Base-by-base conservation (phyloP, 768 basidiomycete genomes). In the Xerocomellus chrysenteron region DNA sequence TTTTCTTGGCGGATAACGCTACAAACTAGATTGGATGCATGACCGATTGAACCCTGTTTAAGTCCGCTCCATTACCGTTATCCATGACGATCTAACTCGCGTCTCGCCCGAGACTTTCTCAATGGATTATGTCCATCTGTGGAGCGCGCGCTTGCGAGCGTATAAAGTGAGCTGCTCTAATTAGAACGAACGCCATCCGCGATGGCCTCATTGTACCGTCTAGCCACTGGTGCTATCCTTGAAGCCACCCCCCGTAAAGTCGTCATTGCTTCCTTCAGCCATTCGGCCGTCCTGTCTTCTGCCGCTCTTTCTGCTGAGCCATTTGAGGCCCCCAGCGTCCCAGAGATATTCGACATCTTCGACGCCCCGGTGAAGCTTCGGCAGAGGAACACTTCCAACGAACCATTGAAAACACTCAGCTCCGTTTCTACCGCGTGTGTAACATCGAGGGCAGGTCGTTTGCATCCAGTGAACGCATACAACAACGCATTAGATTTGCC, bases 261-360 rank as follows among this genome's bases (percentile, higher is more conserved):
- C n/a, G 16, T 30, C 21, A 60, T 57, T 51, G 17, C 53, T 50
- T 60, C 56, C 33, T 62, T 56, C 48, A 57, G 39, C 41, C 58
- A 47, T 47, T 66, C 63, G 11, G 59, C 62, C 21, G 56, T 47
- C 24, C 41, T 49, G 24, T 52, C 65, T 30, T 54, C 54, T 28
- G 16, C 55, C 5, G 24, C 40, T 36, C 53, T 63, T 36, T 42
- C 60, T 4, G 21, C 45, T 7, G 45, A 45, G 28, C 32, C 46
- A 14, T 48, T 47, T 12, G 56, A 41, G 16, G 39, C 37, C 40
- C 51, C 69, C 24, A 63, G 60, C 16, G 53, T 69, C 19, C 68
- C 68, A 12, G 71, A 70, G 42, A 78, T 80, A 47, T 75, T 78
- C 57, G 81, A 82, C 64, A 80, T 83, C 55, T 81, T 81, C 62